Conservation (phyloP, 2,329 filamentous ascomycete species). For the Xylaria sp. region DNA sequence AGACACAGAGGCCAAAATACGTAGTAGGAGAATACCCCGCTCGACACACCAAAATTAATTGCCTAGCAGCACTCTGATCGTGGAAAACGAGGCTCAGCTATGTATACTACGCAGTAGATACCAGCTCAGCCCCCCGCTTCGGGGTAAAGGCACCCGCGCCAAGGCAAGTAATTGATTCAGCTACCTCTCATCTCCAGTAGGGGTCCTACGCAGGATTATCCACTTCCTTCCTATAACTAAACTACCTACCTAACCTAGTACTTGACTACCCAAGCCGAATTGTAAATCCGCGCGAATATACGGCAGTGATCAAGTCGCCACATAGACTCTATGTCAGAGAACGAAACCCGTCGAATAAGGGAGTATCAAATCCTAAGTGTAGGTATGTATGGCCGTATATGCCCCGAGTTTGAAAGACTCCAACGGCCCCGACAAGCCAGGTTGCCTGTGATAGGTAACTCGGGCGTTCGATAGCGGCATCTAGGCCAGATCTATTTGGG, state of each 20-base stretch:
- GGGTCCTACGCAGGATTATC: background rate
- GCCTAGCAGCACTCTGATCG: background rate
- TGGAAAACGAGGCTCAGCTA: constrained; percentile 33
- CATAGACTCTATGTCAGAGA: background rate
- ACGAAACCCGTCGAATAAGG: background rate
- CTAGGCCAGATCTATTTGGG: constrained; percentile 28
- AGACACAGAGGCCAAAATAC: background rate
- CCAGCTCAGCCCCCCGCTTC: constrained; percentile 34
- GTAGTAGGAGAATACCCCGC: too few relatives aligned
- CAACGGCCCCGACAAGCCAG: constrained; percentile 15
- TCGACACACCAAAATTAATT: constrained; percentile 4
- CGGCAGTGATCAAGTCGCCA: background rate
- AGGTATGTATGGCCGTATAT: background rate
- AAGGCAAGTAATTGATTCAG: constrained; percentile 13
- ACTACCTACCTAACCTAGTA: background rate
- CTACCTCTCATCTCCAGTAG: constrained; percentile 3
- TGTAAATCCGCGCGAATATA: background rate
- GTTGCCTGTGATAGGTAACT: constrained; percentile 1
- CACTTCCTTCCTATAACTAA: background rate
- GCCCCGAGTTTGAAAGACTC: background rate
- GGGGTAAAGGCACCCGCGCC: constrained; percentile 9
- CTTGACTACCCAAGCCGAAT: background rate
- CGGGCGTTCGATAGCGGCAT: constrained; percentile 23
- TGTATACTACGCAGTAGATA: background rate
- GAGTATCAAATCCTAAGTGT: background rate